A percentile compares a stretch with the other conserved stretches of the same genome.
phyloP scores from a whole-genome alignment of 2,329 filamentous ascomycete genomes.

The Didymella keratinophila region DNA sequence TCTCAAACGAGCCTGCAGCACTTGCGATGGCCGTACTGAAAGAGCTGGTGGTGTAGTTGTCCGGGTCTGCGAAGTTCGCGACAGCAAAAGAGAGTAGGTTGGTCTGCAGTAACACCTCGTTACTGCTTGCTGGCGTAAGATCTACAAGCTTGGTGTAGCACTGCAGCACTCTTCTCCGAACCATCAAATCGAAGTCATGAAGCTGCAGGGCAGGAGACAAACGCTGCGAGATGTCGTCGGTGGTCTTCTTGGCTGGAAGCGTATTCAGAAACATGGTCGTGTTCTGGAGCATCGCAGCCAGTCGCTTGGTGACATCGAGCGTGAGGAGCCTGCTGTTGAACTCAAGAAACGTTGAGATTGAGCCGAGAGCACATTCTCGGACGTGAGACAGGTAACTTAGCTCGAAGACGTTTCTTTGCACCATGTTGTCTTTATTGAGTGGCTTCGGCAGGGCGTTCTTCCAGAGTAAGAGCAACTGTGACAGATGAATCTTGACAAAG shows the following conservation, averaged over 20 bases:
- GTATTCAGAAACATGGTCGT: constrained; percentile 89
- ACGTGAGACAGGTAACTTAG: constrained; percentile 94
- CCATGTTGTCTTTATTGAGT: constrained; percentile 88
- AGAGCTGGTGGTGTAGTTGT: constrained; percentile 84
- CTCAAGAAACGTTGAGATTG: constrained; percentile 88
- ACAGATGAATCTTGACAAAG: constrained; percentile 98
- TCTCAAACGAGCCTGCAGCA: constrained; percentile 88
- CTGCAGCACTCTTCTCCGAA: constrained; percentile 88
- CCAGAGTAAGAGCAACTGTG: constrained; percentile 92
- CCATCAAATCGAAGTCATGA: constrained; percentile 90
- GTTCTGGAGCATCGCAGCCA: constrained; percentile 94
- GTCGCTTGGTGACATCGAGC: constrained; percentile 89
- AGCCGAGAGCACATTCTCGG: constrained; percentile 89
- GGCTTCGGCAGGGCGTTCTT: constrained; percentile 97
- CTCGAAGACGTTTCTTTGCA: constrained; percentile 83
- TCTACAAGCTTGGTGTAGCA: constrained; percentile 93
- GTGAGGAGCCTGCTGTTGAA: constrained; percentile 93
- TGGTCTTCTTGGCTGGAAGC: constrained; percentile 81
- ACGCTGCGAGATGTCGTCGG: constrained; percentile 84
- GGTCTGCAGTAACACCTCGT: constrained; percentile 86
- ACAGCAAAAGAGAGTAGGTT: constrained; percentile 90
- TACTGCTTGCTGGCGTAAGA: constrained; percentile 82
- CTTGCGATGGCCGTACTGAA: constrained; percentile 91
- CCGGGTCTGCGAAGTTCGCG: constrained; percentile 90
- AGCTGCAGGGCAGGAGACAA: constrained; percentile 86